Conservation (phyloP, 2,329 filamentous ascomycete species). For the Beauveria caledonica region DNA sequence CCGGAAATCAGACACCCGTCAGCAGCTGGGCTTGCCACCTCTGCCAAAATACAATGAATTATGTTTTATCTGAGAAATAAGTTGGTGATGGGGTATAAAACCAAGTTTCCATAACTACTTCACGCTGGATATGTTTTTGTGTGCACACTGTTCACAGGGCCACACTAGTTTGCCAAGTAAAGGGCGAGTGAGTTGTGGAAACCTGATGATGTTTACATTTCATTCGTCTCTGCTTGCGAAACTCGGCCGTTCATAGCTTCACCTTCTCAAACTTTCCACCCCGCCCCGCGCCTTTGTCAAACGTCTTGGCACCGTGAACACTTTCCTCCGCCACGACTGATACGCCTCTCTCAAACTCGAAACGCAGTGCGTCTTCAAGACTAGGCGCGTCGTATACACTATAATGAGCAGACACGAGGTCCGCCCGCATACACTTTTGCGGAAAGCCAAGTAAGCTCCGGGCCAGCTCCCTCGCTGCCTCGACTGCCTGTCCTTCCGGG, state of each 20-base stretch:
- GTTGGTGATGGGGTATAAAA: too few relatives aligned
- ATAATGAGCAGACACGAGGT: constrained; percentile 41
- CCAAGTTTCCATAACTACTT: too few relatives aligned
- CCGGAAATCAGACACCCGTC: too few relatives aligned
- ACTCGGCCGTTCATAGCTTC: not conserved
- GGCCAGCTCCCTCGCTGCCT: constrained; percentile 40
- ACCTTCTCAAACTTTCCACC: constrained; percentile 8
- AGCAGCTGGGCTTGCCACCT: too few relatives aligned
- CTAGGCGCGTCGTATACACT: constrained; percentile 37
- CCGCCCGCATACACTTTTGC: constrained; percentile 42
- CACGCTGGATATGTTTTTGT: too few relatives aligned
- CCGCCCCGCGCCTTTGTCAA: constrained; percentile 10
- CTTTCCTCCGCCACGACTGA: constrained; percentile 35
- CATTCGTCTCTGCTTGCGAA: not conserved
- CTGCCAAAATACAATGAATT: too few relatives aligned
- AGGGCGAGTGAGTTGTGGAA: not conserved
- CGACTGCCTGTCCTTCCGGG: constrained; percentile 38
- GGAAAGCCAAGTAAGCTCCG: constrained; percentile 39
- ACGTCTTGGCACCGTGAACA: constrained; percentile 18
- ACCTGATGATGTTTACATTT: not conserved
- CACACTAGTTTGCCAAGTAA: not conserved
- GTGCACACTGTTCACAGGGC: too few relatives aligned
- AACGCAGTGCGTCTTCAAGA: constrained; percentile 41
- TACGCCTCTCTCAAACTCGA: constrained; percentile 37
- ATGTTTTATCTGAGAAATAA: too few relatives aligned